Evolutionary conservation across 768 basidiomycete genomes (phyloP).

Genomic region (Hygrocybe punicea): DNA sequence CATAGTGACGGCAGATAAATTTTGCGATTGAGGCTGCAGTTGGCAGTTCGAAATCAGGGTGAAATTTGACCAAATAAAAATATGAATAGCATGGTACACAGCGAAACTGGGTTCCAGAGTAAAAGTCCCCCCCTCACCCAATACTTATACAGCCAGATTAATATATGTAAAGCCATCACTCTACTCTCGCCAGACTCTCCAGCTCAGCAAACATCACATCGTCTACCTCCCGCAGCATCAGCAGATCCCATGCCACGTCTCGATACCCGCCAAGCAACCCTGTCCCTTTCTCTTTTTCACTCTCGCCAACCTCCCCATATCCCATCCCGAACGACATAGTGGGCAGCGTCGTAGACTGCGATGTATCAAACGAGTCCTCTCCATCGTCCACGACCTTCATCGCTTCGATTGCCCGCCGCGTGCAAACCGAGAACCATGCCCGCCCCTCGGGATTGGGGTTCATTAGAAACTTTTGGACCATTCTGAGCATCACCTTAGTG

Average conservation of each 20-base stretch:
- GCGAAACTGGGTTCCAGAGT: slow-evolving; percentile 2
- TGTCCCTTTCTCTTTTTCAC: slow-evolving; percentile 62
- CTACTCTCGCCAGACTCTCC: slow-evolving; percentile 74
- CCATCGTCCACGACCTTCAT: slow-evolving; percentile 77
- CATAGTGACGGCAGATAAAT: slow-evolving; percentile 23
- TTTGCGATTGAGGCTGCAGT: slow-evolving; percentile 12
- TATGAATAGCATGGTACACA: slow-evolving; percentile 15
- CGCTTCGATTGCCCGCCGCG: slow-evolving; percentile 69
- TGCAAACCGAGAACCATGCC: slow-evolving; percentile 48
- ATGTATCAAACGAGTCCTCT: slow-evolving; percentile 68
- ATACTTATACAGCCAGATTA: too few relatives aligned
- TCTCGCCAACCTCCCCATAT: slow-evolving; percentile 70
- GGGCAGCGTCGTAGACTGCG: slow-evolving; percentile 54
- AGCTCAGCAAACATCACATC: slow-evolving; percentile 71
- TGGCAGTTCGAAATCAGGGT: too few relatives aligned
- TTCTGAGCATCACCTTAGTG: slow-evolving; percentile 63
- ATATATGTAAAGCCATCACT: slow-evolving; percentile 29
- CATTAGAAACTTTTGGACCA: slow-evolving; percentile 62
- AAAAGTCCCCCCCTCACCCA: not conserved
- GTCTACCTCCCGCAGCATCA: slow-evolving; percentile 73
- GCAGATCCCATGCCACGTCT: slow-evolving; percentile 66
- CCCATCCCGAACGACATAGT: slow-evolving; percentile 83
- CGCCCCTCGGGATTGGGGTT: slow-evolving; percentile 51
- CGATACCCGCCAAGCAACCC: slow-evolving; percentile 72
- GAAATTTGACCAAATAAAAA: slow-evolving; percentile 2